Evolutionary conservation across 2,329 filamentous ascomycete species (phyloP), one percentile per base, ranked within the genome.

Genomic region (Paraphoma chrysanthemicola): DNA sequence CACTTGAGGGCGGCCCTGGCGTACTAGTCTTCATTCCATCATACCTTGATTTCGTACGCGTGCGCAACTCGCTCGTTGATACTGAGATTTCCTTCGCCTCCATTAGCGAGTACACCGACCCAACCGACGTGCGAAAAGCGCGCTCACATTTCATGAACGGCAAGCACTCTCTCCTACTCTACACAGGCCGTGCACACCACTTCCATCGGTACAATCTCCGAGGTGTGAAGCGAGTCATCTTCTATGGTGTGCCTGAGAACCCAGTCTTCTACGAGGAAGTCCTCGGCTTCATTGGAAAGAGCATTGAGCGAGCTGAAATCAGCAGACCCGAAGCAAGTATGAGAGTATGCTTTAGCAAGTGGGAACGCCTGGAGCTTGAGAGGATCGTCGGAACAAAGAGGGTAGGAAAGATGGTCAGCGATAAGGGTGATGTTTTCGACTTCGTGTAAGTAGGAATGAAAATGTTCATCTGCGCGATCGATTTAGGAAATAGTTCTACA

Each of bases 131-230:
- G 30, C 89, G 92, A 42, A 88, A 94, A 39, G 92, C 94, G 8
- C 85, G 94, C 23, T 93, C 91, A 11, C 91, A 97, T 73, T 98
- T 99, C 78, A 80, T 92, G 62, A 90, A 82, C 39, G 95, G 93
- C 5, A 85, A 93, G 14, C 91, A 97, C 73, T 87, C 87, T 17
- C 85, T 98, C 16, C 79, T 99, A 39, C 81, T 99, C 14, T 99
- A 98, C 79, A 96, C 93, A 1, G 94, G 96, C 75, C 88, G 95
- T 56, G 91, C 93, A n/a, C 95, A 99, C 78, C 95, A 99, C 77
- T 98, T 98, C 82, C 88, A 92, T 48, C 85, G 95, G n/a, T 93
- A 95, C 72, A 85, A 86, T 64, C 83, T 99, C 51, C 85, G 87
- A 36, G 95, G 95, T 18, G 92, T 95, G 12, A 89, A 88, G 75